Percentiles rank a stretch among this genome's conserved stretches.
Evolutionary conservation across 768 basidiomycete genomes (phyloP).

Genomic region (Tricholomella constricta): DNA sequence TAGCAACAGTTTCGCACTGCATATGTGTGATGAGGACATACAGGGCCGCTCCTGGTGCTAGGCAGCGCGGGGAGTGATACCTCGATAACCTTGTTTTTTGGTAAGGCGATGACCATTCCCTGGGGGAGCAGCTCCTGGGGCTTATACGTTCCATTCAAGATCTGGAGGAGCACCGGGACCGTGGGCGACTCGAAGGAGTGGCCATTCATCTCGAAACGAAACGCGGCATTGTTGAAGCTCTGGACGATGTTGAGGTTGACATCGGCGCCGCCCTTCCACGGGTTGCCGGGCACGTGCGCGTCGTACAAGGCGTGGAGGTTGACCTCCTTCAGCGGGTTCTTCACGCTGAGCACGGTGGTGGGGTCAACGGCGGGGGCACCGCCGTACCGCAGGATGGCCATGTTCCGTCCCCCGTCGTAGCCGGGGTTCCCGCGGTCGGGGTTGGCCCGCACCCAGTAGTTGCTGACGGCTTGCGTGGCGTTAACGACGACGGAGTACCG

Average conservation of each 20-base stretch:
- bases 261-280: conserved; percentile 41
- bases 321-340: conserved; percentile 37
- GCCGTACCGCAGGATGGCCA: conserved; percentile 52
- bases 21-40: conserved; percentile 20
- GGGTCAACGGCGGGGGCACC: conserved; percentile 48
- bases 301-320: conserved; percentile 37
- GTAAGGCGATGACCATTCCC: conserved; percentile 42
- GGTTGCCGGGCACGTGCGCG: conserved; percentile 29
- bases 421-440: conserved; percentile 21
- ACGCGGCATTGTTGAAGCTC: conserved; percentile 11
- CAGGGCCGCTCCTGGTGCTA: conserved; percentile 31
- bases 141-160: conserved; percentile 38
- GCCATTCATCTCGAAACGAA: conserved; percentile 31
- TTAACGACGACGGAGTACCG: no score
- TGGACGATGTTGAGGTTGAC: conserved; percentile 39
- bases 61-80: conserved; percentile 36
- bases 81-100: conserved; percentile 44
- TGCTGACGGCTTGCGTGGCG: conserved; percentile 48
- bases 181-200: no score
- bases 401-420: conserved; percentile 41
- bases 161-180: no score
- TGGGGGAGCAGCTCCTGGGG: conserved; percentile 37
- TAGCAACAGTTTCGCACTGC: no score
- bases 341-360: conserved; percentile 25
- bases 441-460: conserved; percentile 51